Conservation (phyloP, 495 filamentous ascomycete species). For the Hapsidospora chrysogenum region DNA sequence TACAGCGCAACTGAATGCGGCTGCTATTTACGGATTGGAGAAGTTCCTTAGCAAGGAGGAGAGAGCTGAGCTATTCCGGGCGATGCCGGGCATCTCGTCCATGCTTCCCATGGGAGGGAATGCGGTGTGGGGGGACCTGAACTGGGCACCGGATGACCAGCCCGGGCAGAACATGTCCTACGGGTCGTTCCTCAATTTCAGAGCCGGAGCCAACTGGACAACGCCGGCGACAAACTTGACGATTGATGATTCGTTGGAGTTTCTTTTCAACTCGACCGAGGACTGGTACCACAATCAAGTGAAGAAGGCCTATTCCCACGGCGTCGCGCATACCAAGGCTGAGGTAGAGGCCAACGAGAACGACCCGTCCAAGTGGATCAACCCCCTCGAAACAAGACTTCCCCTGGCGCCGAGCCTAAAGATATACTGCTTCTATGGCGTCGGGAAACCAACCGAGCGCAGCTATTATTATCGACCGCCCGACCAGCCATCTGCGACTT, state of each 20-base stretch:
- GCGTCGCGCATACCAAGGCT: conserved; percentile 61
- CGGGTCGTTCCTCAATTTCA: conserved; percentile 78
- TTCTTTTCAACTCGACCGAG: conserved; percentile 61
- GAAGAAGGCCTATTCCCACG: conserved; percentile 62
- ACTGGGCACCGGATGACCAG: conserved; percentile 77
- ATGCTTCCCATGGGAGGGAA: conserved; percentile 96
- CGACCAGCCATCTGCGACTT: conserved; percentile 39
- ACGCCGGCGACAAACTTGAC: conserved; percentile 58
- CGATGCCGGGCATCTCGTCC: conserved; percentile 89
- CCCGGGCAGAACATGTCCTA: conserved; percentile 54
- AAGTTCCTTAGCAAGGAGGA: conserved; percentile 85
- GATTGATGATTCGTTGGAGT: conserved; percentile 54
- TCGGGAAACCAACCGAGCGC: conserved; percentile 81
- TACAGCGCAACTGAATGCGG: conserved; percentile 92
- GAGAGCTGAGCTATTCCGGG: conserved; percentile 82
- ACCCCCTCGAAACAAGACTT: conserved; percentile 80
- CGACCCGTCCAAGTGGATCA: conserved; percentile 76
- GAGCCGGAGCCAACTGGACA: conserved; percentile 37
- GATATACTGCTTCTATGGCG: conserved; percentile 95
- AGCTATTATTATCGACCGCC: conserved; percentile 81
- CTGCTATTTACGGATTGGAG: conserved; percentile 92
- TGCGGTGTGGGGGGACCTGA: conserved; percentile 81
- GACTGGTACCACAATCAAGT: conserved; percentile 71
- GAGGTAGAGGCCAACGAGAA: conserved; percentile 81
- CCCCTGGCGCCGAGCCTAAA: conserved; percentile 82